A percentile compares a stretch with the other conserved stretches of the same genome.
These are phyloP conservation scores for Claviceps sp. DNA, from an alignment of 2,329 filamentous ascomycete genomes.

Conservation along the genomic window DNA sequence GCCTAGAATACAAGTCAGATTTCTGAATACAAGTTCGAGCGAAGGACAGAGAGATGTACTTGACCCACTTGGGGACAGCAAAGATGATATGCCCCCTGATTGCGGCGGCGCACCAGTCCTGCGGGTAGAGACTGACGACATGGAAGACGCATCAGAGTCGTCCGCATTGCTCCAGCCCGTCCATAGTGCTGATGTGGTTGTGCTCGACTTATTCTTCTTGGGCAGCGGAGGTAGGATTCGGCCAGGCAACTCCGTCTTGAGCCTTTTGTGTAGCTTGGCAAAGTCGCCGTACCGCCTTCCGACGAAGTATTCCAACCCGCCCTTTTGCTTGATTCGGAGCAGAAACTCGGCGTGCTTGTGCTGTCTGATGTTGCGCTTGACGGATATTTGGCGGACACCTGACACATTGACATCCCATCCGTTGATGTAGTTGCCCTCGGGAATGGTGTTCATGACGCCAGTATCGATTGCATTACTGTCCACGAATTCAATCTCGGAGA, in stretches of 20 bases:
- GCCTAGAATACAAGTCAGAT: neutral
- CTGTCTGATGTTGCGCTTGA: slow-evolving; percentile 77
- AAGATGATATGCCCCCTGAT: slow-evolving; percentile 10
- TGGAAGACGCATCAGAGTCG: slow-evolving; percentile 65
- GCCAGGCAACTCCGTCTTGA: slow-evolving; percentile 78
- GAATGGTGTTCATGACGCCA: slow-evolving; percentile 72
- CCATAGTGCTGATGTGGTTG: slow-evolving; percentile 47
- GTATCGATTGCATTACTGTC: slow-evolving; percentile 87
- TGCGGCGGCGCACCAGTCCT: slow-evolving; percentile 27
- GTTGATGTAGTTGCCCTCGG: slow-evolving; percentile 84
- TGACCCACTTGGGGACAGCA: slow-evolving; percentile 17
- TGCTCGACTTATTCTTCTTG: slow-evolving; percentile 78
- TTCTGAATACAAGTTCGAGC: neutral
- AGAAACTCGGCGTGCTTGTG: slow-evolving; percentile 94
- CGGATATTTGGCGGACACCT: slow-evolving; percentile 64
- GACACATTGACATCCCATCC: slow-evolving; percentile 97
- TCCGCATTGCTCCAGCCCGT: slow-evolving; percentile 37
- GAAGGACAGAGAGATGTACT: neutral
- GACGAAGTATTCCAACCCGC: slow-evolving; percentile 64
- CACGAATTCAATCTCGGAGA: slow-evolving; percentile 93
- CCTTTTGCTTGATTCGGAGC: slow-evolving; percentile 68
- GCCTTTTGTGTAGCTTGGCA: slow-evolving; percentile 58
- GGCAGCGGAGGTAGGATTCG: slow-evolving; percentile 79
- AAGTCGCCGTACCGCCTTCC: slow-evolving; percentile 86
- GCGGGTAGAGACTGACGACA: slow-evolving; percentile 68